Evolutionary conservation across 2,329 filamentous ascomycete genomes (phyloP), one percentile per base, ranked within the genome.

Genomic region (Raffaelea deltoideospora): DNA sequence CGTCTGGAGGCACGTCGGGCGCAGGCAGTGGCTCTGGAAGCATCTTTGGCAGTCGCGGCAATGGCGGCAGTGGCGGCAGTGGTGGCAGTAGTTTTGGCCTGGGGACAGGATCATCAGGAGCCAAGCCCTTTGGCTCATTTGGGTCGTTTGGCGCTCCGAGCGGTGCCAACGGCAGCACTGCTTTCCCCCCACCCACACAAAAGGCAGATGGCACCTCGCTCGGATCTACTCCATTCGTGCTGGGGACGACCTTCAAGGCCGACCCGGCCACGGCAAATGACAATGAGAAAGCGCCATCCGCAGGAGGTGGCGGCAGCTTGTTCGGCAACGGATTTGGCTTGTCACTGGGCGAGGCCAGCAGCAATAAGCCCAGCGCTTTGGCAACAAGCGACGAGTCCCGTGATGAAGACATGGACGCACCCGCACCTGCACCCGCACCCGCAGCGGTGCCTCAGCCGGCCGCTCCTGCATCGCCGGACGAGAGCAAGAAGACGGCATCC

Each of bases 171-270:
- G 54, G 50, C 10, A 50, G 54, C 17, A 60, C 57, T 10, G 51
- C 56, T 2, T 64, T 65, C 43, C 55, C 56, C 2, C 49, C 58
- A 7, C 48, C 56, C 23, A 51, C 48, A 21, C 55, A 61, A 17
- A 64, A 60, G 37, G 47, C 53, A 8, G 53, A 52, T 38, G 48
- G 50, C 15, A 24, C 43, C 38, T 35, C 51, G 42, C 67, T 72
- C 48, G 65, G 62, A 20, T 64, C 64, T n/a, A 56, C 60, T 14
- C 66, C 70, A 1, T 84, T 84, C 57, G 78, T 79, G 46, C 60
- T 84, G 14, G 67, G 69, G 28, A 76, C 72, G 22, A 76, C 71
- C 2, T 85, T 84, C 57, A 73, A 76, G 48, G 64, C 66, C 9
- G 77, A 82, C 44, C 65, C 69, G 6, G 64, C 65, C 31, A 63